Base-by-base conservation (phyloP, 148 eudicot genomes). In the Selenicereus undatus region DNA sequence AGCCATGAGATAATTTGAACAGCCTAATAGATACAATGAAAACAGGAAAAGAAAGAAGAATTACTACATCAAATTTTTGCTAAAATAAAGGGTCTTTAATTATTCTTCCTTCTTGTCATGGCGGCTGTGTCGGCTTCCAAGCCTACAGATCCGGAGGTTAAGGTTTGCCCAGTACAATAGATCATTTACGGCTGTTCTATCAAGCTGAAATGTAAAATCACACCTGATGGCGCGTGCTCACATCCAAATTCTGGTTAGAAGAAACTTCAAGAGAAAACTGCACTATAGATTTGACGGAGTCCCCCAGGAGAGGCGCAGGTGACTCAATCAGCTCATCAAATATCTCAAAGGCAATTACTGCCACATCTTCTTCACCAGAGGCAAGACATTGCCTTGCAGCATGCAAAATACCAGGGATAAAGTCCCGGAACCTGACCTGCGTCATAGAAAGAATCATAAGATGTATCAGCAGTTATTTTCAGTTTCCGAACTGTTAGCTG, bases 241-340 rank as follows among this genome's bases (percentile, higher is more conserved):
- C 58, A 82, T 95, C 97, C 86, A 95, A 80, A 83, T 83, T 93
- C 84, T 88, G 87, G 82, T 92, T 92, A 48, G 95, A 92, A 84
- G 97, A 90, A 80, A 95, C 97, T 89, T 95, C 97, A 81, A 95
- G 99, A 84, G 99, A 93, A 84, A 95, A 95, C 82, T 95, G 99
- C 78, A 95, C 97, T 82, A 95, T 92, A 80, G 97, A 86, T 88
- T 92, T 95, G 50, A 95, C 97, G 30, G 97, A 93, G 60, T 95
- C 99, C 71, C 99, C 99, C 68, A 93, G 93, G 78, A 95, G 97
- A 72, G 99, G 99, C 22, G 99, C 97, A 75, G 99, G 99, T 76
- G 97, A 93, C 85, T 95, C 99, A 79, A 95, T 95, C 84, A 95
- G 87, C 89, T 95, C 99, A 81, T 95, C 99, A 91, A 95, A 95